Base-by-base conservation (phyloP, 2,329 filamentous ascomycete species). In the Emericellopsis atlantica region DNA sequence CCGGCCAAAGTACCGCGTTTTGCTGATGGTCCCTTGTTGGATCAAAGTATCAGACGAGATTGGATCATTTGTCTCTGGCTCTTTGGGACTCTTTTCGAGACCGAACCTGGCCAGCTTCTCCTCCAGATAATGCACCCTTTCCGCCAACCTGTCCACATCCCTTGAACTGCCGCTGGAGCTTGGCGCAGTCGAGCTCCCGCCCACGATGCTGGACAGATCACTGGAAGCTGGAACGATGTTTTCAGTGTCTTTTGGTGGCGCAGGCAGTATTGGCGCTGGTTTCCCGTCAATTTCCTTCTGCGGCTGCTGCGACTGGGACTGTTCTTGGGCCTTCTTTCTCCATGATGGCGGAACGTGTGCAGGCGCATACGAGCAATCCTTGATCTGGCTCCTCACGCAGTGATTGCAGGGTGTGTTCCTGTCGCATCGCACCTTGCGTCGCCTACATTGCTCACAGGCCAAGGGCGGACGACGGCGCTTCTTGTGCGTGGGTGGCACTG, bases 401-500 rank as follows among this genome's bases (percentile, higher is more conserved):
- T 77, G 75, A 44, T 62, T 66, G 49, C 77, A 81, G 1, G 78
- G 78, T 6, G 59, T 55, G 44, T 69, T 68, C 38, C 73, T 70
- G 50, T 81, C 71, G 50, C 77, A 81, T 37, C 69, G 66, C 44
- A 81, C 71, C 54, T 81, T 82, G 33, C 75, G 72, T 42, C 59
- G 67, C 35, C 76, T 64, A 49, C 78, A 81, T 34, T 74, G 62
- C 47, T 43, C 41, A 16, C 41, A 43, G 4, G 41, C n/a, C 4
- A 43, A 36, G 6, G 41, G 37, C 7, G 41, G 41, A 14, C 41
- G 41, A 18, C 41, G 32, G 9, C 37, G 37, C 29, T 40, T 43
- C 41, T 43, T 43, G 18, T 21, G 18, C 18, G 18, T 21, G 18
- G 18, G 18, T 21, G 18, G 18, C 18, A 21, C 18, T 21, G 18